Evolutionary conservation across 2,329 filamentous ascomycete species (phyloP), one percentile per base, ranked within the genome.

Genomic region (Apiospora malaysiana): DNA sequence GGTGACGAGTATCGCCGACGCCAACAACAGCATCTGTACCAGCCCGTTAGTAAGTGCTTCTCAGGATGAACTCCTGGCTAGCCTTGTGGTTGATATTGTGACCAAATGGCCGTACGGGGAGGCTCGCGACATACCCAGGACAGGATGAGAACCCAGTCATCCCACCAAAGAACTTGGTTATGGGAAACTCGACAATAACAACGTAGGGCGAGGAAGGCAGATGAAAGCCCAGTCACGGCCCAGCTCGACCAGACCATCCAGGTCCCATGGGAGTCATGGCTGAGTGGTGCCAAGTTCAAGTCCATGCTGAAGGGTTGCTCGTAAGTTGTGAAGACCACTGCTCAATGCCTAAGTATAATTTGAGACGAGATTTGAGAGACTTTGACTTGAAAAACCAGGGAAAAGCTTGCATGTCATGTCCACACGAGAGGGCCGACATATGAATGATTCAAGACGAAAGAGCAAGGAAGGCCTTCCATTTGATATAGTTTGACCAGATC

Each of bases 141-240:
- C 40, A 74, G 69, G 40, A 78, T 69, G 10, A 78, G 70, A 3
- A 78, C 69, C 21, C 75, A 75, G 68, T 78, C 77, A 45, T 78
- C 77, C 77, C 77, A 78, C 77, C 77, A 78, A 9, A 78, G 46
- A 45, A 21, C 40, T 37, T 25, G 23, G 66, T 68, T 68, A 18
- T 21, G 46, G 23, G 43, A 18, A 21, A 40, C 7, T 23, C 66
- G 43, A 42, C 43, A 47, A 45, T 68, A 68, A 47, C 45, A 21
- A 4, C 66, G 25, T 8, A 47, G 12, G 4, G 14, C 46, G 21
- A 68, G 43, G 46, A 68, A 51, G 10, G n/a, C 18, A 18, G 46
- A 37, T 5, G 66, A 32, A 12, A 68, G 14, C 6, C 66, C 66
- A 8, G 46, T 23, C n/a, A 45, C 27, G 16, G 42, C 23, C 63